Evolutionary conservation across 208 protist species (phyloP).

Genomic region (Crithidia expoeki): DNA sequence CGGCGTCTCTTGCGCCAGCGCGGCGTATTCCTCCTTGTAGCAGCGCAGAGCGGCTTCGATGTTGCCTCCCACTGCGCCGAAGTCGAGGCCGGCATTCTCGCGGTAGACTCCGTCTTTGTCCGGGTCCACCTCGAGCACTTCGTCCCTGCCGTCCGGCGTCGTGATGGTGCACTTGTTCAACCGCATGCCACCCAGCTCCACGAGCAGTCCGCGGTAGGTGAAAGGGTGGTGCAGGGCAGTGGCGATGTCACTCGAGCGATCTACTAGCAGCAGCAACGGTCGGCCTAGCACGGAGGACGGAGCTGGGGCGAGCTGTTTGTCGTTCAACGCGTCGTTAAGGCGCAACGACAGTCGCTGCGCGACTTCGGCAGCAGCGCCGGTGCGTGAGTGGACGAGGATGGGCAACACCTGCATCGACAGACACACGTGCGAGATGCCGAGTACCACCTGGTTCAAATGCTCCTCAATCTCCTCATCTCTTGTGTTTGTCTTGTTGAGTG

Average conservation of each 20-base stretch:
- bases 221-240: slow-evolving; percentile 89
- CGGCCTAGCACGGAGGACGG: slow-evolving; percentile 64
- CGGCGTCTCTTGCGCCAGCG: slow-evolving; percentile 48
- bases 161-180: slow-evolving; percentile 80
- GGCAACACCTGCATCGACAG: slow-evolving; percentile 83
- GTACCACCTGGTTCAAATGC: slow-evolving; percentile 73
- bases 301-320: slow-evolving; percentile 63
- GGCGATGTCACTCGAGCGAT: slow-evolving; percentile 82
- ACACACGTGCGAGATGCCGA: slow-evolving; percentile 83
- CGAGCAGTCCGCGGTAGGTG: slow-evolving; percentile 85
- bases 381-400: slow-evolving; percentile 83
- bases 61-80: slow-evolving; percentile 72
- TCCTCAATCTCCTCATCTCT: slow-evolving; percentile 71
- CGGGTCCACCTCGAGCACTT: slow-evolving; percentile 81
- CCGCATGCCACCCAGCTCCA: slow-evolving; percentile 78
- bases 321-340: slow-evolving; percentile 77
- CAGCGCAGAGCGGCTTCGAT: slow-evolving; percentile 66
- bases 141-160: slow-evolving; percentile 56
- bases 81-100: slow-evolving; percentile 68
- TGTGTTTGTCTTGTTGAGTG: slow-evolving; percentile 68
- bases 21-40: slow-evolving; percentile 79
- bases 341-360: slow-evolving; percentile 65
- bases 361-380: slow-evolving; percentile 78
- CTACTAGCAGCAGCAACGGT: slow-evolving; percentile 83
- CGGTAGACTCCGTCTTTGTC: slow-evolving; percentile 85